Base-by-base conservation (phyloP, 2,329 filamentous ascomycete genomes). In the Grosmannia clavigera region DNA sequence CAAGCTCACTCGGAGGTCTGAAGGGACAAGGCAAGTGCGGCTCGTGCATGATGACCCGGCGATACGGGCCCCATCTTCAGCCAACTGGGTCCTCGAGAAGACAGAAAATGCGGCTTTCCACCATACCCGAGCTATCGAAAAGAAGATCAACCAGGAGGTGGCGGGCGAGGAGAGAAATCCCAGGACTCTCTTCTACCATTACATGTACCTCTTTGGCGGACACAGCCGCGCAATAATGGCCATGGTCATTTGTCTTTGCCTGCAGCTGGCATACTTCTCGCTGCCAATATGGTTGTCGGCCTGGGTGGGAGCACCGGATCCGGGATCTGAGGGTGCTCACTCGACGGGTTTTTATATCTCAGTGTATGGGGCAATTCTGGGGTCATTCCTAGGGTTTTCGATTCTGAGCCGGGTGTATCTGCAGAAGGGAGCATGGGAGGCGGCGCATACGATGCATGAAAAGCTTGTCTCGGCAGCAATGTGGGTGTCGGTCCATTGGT, bases 401-500 rank as follows among this genome's bases (percentile, higher is more conserved):
- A 55, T 75, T 27, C 71, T 80, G 66, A 77, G 76, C 38, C 57
- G 54, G 11, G 48, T 14, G 14, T 43, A 59, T 50, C 33, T 59
- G 46, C 50, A 48, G 14, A 43, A 25, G 64, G 81, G 81, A 25
- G 76, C 77, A 7, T 83, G 81, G 81, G 70, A 72, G n/a, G 81
- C 81, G 2, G 81, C 80, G 0, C 73, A 74, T 38, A 73, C 69
- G 40, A 74, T 83, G 52, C 81, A 84, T 69, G 72, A 73, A 16
- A 74, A 75, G 57, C 77, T 83, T 58, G 77, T 83, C 53, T 71
- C 70, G 14, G 75, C 78, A 22, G 71, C 83, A 22, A 73, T 84
- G 70, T 71, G 73, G 29, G 81, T 81, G 3, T 77, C 81, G 1
- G 71, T 83, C 11, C 75, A 77, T 4, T 84, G 81, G 81, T 83